Evolutionary conservation across 345 rosid species (phyloP), one percentile per base, ranked within the genome.

Genomic region (Raphanus sativus): DNA sequence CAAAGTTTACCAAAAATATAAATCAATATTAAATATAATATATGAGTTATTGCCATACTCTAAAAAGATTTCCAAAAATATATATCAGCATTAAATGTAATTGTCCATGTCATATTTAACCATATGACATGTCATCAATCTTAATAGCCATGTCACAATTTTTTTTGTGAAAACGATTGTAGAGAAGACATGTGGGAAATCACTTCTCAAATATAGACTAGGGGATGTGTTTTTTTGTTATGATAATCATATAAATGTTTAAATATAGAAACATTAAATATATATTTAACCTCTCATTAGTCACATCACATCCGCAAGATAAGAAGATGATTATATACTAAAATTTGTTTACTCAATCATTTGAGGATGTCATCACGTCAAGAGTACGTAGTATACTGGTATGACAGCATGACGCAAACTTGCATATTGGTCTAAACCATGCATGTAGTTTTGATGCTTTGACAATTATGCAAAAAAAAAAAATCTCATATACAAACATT

Each of bases 201-300:
- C n/a, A n/a, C n/a, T n/a, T n/a, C n/a, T n/a, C n/a, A n/a, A n/a
- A n/a, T n/a, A n/a, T n/a, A n/a, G n/a, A n/a, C n/a, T n/a, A n/a
- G n/a, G n/a, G n/a, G n/a, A n/a, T n/a, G n/a, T n/a, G n/a, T n/a
- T n/a, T n/a, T n/a, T n/a, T n/a, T n/a, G n/a, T n/a, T n/a, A n/a
- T n/a, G n/a, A n/a, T n/a, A n/a, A 42, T 58, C 33, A 52, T 76
- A 21, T 21, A 21, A 21, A 21, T 21, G 21, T 21, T 21, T 21
- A 45, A 13, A 42, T 42, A 42, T 3, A 42, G 15, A 42, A 42
- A 3, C 64, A n/a, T 72, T 71, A 60, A 10, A 52, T 62, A 34
- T 62, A 34, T 33, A 24, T 62, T 70, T 55, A 65, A 55, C 40
- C 6, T 40, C 5, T 77, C 67, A 65, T 71, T 77, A 70, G 76